Evolutionary conservation across 164 flowering plant species (phyloP).

Genomic region (Cinnamomum chago): DNA sequence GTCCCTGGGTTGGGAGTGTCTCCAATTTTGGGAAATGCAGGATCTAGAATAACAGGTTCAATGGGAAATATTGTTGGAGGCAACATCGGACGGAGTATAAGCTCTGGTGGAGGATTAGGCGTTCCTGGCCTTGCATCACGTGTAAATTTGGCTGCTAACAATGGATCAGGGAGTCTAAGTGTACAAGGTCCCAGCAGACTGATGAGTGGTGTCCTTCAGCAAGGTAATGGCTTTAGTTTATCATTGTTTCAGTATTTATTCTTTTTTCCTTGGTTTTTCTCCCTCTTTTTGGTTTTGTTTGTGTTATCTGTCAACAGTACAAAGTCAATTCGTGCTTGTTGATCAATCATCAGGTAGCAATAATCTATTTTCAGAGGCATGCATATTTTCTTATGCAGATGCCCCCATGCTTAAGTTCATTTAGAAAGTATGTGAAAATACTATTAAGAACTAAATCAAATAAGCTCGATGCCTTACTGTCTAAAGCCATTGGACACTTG

Average conservation of each 20-base stretch:
- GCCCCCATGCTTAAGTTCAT: background rate
- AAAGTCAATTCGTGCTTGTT: background rate
- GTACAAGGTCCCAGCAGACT: conserved; percentile 66
- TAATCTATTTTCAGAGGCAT: background rate
- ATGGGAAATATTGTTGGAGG: conserved; percentile 78
- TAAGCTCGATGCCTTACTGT: background rate
- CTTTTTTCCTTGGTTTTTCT: too few species aligned
- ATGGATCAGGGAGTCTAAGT: conserved; percentile 58
- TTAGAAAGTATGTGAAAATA: too few species aligned
- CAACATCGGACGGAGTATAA: conserved; percentile 58
- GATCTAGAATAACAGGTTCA: conserved; percentile 60
- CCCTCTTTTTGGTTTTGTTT: background rate
- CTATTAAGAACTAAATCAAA: background rate
- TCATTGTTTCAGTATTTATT: background rate
- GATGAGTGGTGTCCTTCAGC: conserved; percentile 69
- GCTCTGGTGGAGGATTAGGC: conserved; percentile 69
- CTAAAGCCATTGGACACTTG: too few species aligned
- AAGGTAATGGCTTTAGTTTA: conserved; percentile 38
- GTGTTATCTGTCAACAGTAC: background rate
- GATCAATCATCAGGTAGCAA: background rate
- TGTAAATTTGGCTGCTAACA: conserved; percentile 55
- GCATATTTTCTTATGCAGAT: background rate
- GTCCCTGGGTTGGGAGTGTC: conserved; percentile 75
- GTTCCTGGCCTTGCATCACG: conserved; percentile 78
- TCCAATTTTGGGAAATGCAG: conserved; percentile 74